Evolutionary conservation across 805 yeast genomes (phyloP), one percentile per base, ranked within the genome.

Genomic region (Metschnikowia henanensis): DNA sequence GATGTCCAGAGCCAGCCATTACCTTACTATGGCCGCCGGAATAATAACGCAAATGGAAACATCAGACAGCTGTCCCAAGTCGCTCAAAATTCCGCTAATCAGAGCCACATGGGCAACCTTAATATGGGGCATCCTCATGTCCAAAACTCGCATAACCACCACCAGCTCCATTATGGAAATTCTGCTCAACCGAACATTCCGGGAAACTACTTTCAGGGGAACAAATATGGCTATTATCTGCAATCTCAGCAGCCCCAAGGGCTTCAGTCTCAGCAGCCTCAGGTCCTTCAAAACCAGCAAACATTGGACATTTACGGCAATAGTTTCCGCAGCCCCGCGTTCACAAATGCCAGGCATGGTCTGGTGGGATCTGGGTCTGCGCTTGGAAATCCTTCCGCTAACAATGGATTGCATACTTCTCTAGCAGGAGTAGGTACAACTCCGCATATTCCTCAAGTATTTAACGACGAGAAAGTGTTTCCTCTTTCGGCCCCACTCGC

Each of bases 1-100:
- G 74, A 68, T 46, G 55, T 55, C 20, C 65, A 65, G 44, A 57
- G 58, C 50, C 70, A 65, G 50, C 72, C 73, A 4, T 26, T 50
- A 18, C 26, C 51, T 29, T 58, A 44, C 38, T 53, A 47, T 31
- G 51, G 54, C 17, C 57, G 56, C 37, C 53, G 57, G 20, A 43
- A 39, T 41, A 45, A 37, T 28, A 35, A 43, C 21, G 17, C 26
- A 26, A 21, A 21, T 13, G 18, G 26, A 31, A 41, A 30, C 23
- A 28, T 17, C n/a, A 18, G 39, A 13, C 23, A 20, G 35, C 35
- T 19, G 25, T 19, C 30, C 15, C 30, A 8, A 10, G 15, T 13
- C 15, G 5, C 15, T 7, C 30, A 10, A 5, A 28, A 28, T n/a
- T 28, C 30, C 12, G 23, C 16, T 18, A 20, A 15, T n/a, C 26